phyloP scores from a whole-genome alignment of 108 stramenopile genomes.

The Pelagomonas calceolata region DNA sequence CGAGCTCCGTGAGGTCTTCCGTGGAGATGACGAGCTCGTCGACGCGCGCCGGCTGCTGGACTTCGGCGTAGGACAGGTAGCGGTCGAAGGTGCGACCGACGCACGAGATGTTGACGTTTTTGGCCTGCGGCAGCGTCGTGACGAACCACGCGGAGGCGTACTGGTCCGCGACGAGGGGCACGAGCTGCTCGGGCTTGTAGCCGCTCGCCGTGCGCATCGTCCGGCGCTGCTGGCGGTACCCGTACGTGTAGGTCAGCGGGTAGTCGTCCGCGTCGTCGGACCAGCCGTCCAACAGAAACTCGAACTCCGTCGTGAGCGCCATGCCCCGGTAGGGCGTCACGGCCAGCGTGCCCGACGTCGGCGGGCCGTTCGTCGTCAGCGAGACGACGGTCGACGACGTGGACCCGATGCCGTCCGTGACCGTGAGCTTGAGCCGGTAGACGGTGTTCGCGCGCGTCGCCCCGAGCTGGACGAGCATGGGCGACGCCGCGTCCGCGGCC shows the following conservation, averaged over 20 bases:
- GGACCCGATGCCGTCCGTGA: neutral
- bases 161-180: neutral
- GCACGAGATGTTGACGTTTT: no score
- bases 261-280: neutral
- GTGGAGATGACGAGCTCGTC: neutral
- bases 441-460: neutral
- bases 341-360: neutral
- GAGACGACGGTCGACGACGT: neutral
- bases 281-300: neutral
- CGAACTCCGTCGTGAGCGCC: neutral
- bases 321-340: neutral
- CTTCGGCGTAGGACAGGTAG: neutral
- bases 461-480: neutral
- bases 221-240: neutral
- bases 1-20: neutral
- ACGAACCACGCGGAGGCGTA: neutral
- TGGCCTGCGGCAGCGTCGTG: neutral
- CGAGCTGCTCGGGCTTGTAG: neutral
- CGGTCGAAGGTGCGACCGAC: neutral
- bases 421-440: neutral
- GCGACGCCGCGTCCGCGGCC: neutral
- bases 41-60: no score
- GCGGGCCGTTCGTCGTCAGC: neutral
- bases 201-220: no score
- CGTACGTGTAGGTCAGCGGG: neutral